These are phyloP conservation scores for Petasospora rhodanensis DNA, from an alignment of 1,139 yeast species.

Conservation along the genomic window DNA sequence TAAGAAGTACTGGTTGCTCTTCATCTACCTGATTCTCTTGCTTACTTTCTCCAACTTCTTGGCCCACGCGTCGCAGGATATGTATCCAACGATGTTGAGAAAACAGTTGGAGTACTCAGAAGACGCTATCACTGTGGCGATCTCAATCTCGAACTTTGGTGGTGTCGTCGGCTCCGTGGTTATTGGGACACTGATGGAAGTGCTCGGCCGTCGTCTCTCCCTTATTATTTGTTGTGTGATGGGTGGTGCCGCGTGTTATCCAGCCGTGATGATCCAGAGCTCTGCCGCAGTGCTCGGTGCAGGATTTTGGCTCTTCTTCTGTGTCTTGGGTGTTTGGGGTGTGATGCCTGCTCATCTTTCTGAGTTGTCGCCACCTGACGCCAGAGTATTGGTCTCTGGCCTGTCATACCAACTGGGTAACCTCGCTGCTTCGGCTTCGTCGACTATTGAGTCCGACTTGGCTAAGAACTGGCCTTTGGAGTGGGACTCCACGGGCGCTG, in stretches of 20 bases:
- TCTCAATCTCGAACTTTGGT: constrained; percentile 44
- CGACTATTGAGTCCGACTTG: constrained; percentile 53
- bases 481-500: constrained; percentile 20
- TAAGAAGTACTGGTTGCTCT: constrained; percentile 22
- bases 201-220: constrained; percentile 44
- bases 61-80: constrained; percentile 53
- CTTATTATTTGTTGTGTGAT: constrained; percentile 38
- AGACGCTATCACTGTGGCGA: constrained; percentile 41
- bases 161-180: constrained; percentile 45
- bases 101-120: constrained; percentile 36
- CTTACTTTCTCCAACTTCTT: constrained; percentile 49
- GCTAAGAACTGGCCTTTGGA: constrained; percentile 44
- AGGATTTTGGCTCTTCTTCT: constrained; percentile 49
- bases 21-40: constrained; percentile 41
- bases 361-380: constrained; percentile 53
- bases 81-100: constrained; percentile 44
- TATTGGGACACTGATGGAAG: constrained; percentile 40
- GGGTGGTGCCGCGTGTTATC: constrained; percentile 49
- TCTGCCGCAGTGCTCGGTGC: constrained; percentile 40
- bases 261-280: constrained; percentile 40
- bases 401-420: constrained; percentile 57
- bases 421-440: constrained; percentile 52
- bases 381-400: constrained; percentile 51
- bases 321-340: constrained; percentile 57
- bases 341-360: constrained; percentile 50